phyloP scores from a whole-genome alignment of 345 rosid species.

The Citrus glauca region DNA sequence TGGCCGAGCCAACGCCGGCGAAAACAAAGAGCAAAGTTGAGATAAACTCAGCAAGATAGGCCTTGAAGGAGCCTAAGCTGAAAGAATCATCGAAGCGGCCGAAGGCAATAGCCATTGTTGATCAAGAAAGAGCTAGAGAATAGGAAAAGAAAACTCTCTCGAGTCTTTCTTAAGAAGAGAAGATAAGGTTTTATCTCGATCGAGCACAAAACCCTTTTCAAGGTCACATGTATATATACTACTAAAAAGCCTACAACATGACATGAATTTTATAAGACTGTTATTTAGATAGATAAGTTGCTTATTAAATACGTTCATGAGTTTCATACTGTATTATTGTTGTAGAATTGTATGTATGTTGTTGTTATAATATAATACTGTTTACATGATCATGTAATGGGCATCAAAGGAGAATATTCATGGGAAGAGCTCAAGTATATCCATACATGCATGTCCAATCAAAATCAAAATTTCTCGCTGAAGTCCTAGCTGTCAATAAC shows the following conservation, averaged over 20 bases:
- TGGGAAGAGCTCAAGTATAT: background rate
- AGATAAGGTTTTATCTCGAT: background rate
- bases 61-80: constrained; percentile 71
- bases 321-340: background rate
- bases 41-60: constrained; percentile 90
- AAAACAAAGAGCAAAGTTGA: constrained; percentile 92
- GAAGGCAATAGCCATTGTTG: constrained; percentile 56
- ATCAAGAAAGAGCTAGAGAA: background rate
- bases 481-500: constrained; percentile 29
- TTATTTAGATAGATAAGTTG: background rate
- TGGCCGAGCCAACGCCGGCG: constrained; percentile 94
- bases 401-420: background rate
- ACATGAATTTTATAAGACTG: background rate
- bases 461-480: background rate
- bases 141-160: rapidly evolving
- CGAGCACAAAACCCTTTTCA: constrained; percentile 7
- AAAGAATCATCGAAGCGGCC: constrained; percentile 86
- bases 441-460: constrained; percentile 19
- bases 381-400: too few relatives aligned
- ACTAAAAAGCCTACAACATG: background rate
- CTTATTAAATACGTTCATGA: constrained; percentile 3
- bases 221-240: background rate
- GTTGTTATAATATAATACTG: too few relatives aligned
- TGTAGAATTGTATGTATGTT: background rate
- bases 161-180: background rate